phyloP scores from a whole-genome alignment of 2,329 filamentous ascomycete genomes.

The Lojkania enalia region DNA sequence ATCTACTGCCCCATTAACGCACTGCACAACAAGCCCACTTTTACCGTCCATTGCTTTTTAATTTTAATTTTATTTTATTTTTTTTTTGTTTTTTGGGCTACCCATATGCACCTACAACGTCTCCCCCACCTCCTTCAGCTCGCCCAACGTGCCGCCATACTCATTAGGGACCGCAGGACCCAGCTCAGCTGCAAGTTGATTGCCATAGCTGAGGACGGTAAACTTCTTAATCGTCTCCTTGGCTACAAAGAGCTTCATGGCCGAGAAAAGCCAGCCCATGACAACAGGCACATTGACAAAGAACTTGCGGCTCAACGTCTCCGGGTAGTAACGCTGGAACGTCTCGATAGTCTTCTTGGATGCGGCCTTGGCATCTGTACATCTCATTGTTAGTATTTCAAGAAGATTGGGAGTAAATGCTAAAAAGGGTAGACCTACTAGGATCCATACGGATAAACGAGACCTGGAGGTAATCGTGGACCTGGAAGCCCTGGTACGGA shows the following conservation, averaged over 20 bases:
- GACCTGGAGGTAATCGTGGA: conserved; percentile 90
- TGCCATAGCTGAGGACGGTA: conserved; percentile 60
- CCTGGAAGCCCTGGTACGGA: conserved; percentile 87
- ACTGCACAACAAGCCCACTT: no score
- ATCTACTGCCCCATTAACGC: no score
- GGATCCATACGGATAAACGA: conserved; percentile 80
- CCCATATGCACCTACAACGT: no score
- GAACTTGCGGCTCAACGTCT: conserved; percentile 88
- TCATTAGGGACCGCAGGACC: conserved; percentile 68
- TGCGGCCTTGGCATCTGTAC: conserved; percentile 69
- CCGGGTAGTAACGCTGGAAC: conserved; percentile 83
- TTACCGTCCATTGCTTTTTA: no score
- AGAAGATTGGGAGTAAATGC: neutral
- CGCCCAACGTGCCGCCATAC: conserved; percentile 74
- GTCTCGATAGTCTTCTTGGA: conserved; percentile 79
- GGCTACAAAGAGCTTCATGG: conserved; percentile 51
- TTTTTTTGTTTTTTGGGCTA: no score
- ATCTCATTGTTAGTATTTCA: neutral
- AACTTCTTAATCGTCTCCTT: conserved; percentile 56
- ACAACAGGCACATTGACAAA: conserved; percentile 91
- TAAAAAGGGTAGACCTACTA: neutral
- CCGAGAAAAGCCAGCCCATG: conserved; percentile 74
- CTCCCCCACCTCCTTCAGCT: conserved; percentile 51
- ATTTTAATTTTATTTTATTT: no score
- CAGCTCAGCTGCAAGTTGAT: conserved; percentile 67